Evolutionary conservation across 305 asterid species (phyloP), one percentile per base, ranked within the genome.

Genomic region (Salvia sclarea): DNA sequence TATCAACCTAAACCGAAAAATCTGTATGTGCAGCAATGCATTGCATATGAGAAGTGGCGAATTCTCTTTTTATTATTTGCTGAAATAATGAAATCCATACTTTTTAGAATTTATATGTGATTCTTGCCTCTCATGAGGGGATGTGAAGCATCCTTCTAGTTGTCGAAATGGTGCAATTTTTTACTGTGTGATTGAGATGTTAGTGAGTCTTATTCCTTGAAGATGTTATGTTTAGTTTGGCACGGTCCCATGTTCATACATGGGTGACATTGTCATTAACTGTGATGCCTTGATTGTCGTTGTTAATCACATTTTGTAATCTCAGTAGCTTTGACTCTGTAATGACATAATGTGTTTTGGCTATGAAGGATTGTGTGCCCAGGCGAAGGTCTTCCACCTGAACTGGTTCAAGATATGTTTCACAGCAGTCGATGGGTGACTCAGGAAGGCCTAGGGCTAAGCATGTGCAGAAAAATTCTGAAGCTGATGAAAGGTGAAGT

Each of bases 401-500:
- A 85, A 70, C 68, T 92, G 60, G 87, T 92, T 68, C 91, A 83
- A 64, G 97, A 92, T 80, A 90, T 89, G 96, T 92, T 92, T 78
- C 86, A 82, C 44, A 82, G 86, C 81, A 84, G 85, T 63, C 77
- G 83, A 73, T 89, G 95, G 97, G 83, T 10, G 67, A 84, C 83
- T 53, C 84, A 81, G 72, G 96, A 92, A 82, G 97, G 97, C 30
- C 74, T 89, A 24, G 96, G 96, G 11, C 79, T 92, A 50, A 80
- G 92, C 75, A 86, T 83, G 87, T 87, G 92, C 81, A 54, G 91
- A 25, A 92, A 86, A 68, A 78, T 86, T 21, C 66, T 93, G 81
- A 93, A 81, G 81, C 94, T 71, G 30, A 88, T 92, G 96, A 80
- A 83, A 45, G 98, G 98, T 14, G 96, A 89, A 79, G 94, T 92